Conservation (phyloP, 495 filamentous ascomycete species). For the Echria macrotheca region DNA sequence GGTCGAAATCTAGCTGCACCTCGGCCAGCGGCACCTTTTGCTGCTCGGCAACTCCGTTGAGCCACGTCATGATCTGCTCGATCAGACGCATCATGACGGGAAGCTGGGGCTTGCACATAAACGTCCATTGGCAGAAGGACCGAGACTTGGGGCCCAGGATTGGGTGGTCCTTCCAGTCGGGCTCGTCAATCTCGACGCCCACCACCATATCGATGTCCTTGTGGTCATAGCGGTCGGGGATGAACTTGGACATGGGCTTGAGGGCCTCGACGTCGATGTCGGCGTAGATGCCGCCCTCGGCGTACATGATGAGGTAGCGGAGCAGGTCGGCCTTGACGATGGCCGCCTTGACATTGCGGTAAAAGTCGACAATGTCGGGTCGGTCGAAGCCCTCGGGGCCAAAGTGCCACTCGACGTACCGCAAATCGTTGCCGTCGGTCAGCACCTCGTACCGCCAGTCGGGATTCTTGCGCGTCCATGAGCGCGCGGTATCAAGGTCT, state of each 20-base stretch:
- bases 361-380: constrained; percentile 55
- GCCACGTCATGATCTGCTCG: constrained; percentile 55
- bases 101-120: constrained; percentile 55
- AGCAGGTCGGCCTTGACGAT: constrained; percentile 60
- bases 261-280: constrained; percentile 55
- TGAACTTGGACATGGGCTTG: constrained; percentile 43
- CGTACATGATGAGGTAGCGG: constrained; percentile 53
- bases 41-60: constrained; percentile 47
- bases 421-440: constrained; percentile 55
- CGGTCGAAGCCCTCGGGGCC: constrained; percentile 53
- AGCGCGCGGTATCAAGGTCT: constrained; percentile 46
- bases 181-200: constrained; percentile 61
- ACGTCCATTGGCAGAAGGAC: constrained; percentile 67
- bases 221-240: constrained; percentile 44
- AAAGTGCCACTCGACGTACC: constrained; percentile 56
- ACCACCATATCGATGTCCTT: constrained; percentile 56
- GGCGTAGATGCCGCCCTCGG: constrained; percentile 53
- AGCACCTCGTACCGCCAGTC: constrained; percentile 58
- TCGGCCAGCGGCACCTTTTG: constrained; percentile 49
- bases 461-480: constrained; percentile 56
- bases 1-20: constrained; percentile 58
- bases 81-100: constrained; percentile 59
- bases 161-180: constrained; percentile 52
- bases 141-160: constrained; percentile 57
- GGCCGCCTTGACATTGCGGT: constrained; percentile 47